phyloP scores from a whole-genome alignment of 345 rosid species.

The Euphorbia pulcherrima region DNA sequence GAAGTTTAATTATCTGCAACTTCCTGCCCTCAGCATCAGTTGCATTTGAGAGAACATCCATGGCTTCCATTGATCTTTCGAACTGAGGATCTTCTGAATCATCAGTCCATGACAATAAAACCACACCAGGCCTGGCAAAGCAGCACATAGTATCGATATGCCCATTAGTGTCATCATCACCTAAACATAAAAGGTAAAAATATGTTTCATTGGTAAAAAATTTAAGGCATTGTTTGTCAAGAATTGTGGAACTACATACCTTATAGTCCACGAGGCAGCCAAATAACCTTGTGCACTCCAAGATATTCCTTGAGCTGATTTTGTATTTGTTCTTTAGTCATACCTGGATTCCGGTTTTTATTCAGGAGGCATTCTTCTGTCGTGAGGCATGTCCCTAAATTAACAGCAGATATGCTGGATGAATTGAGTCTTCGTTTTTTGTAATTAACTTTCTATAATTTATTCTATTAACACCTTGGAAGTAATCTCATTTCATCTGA shows the following conservation, averaged over 20 bases:
- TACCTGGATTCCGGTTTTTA: conserved; percentile 72
- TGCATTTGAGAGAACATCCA: conserved; percentile 48
- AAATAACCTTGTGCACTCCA: conserved; percentile 61
- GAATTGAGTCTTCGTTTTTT: too few relatives aligned
- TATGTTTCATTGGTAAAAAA: neutral
- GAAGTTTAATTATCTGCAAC: conserved; percentile 67
- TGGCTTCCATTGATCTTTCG: conserved; percentile 65
- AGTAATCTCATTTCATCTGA: neutral
- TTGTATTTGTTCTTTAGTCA: conserved; percentile 75
- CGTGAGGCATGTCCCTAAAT: conserved; percentile 80
- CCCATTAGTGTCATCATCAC: conserved; percentile 98
- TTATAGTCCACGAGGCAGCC: conserved; percentile 82
- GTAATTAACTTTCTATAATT: too few relatives aligned
- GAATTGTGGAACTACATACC: conserved; percentile 36
- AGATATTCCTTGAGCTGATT: conserved; percentile 69
- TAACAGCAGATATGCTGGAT: conserved; percentile 8
- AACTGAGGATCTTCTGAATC: conserved; percentile 67
- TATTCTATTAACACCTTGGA: neutral
- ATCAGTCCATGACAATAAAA: conserved; percentile 77
- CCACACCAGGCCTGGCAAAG: conserved; percentile 82
- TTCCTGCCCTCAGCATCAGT: conserved; percentile 70
- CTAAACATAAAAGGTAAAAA: conserved; percentile 29
- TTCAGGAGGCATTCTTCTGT: conserved; percentile 93
- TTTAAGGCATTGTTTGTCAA: neutral
- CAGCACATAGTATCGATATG: conserved; percentile 97